Base-by-base conservation (phyloP, 2,329 filamentous ascomycete genomes). In the Alternaria conjuncta region DNA sequence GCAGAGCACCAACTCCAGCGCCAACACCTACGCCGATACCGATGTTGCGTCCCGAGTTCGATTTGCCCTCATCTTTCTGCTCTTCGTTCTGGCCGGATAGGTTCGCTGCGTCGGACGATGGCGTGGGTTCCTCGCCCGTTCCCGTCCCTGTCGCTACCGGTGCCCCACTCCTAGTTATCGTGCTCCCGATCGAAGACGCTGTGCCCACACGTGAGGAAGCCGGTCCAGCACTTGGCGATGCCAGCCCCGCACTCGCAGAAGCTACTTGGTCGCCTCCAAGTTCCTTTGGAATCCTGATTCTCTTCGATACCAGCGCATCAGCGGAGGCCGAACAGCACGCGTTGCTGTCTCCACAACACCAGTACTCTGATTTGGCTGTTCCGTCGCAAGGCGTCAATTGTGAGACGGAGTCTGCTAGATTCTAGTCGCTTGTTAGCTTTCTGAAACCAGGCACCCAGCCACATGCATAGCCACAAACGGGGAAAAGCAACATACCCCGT, bases 351-450 rank as follows among this genome's bases (percentile, higher is more conserved):
- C 66, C 64, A 49, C 66, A 66, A 26, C 64, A 68, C 64, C 66
- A 68, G 44, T 50, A 57, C 44, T 53, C 50, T 20, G 60, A 62
- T 5, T 49, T 58, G 13, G 25, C 36, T 5, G 66, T 58, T 25
- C 58, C 61, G 51, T 66, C 66, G n/a, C 66, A 68, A 12, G 66
- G 64, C 30, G 66, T 68, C 20, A 68, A 47, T 30, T 60, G 47
- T 13, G 57, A 36, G 18, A 43, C 54, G 6, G 49, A 47, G 7
- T 32, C 50, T 5, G 57, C 57, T 18, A 28, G 54, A 15, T 56
- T 11, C 36, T 41, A 41, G n/a, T 41, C n/a, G 15, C 36, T 41
- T 18, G 36, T 41, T 41, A 41, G 36, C n/a, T 41, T 3, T 41
- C 36, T 41, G 36, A 41, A 41, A 41, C 36, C 6, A 3, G 0